Base-by-base conservation (phyloP, 495 filamentous ascomycete genomes). In the Penicillium soppii region DNA sequence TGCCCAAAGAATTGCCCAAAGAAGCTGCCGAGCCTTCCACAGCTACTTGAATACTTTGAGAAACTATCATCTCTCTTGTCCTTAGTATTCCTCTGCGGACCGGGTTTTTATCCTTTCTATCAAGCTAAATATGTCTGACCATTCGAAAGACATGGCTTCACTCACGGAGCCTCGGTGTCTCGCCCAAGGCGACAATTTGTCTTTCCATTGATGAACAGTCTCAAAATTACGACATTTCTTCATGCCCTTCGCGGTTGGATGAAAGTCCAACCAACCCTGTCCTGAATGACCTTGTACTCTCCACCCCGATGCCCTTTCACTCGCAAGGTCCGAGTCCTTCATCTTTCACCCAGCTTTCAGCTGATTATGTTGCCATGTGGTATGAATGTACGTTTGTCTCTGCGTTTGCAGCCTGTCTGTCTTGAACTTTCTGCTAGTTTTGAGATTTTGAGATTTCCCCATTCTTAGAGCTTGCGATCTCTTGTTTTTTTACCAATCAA, bases 301-400 rank as follows among this genome's bases (percentile, higher is more conserved):
- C 22, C 37, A 48, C 25, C 10, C 25, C 35, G 3, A 20, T 49
- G 26, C 35, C 15, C 40, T 37, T 43, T n/a, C 22, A 12, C 35
- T 22, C n/a, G 16, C 37, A 36, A 27, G 32, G 38, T 17, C 38
- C 19, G 30, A 30, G 53, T 25, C 40, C 33, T 39, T 22, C 10
- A 30, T 41, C 36, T n/a, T n/a, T n/a, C n/a, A n/a, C n/a, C 26
- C 30, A 35, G 39, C 17, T 44, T 38, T 25, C 32, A 20, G 36
- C 43, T 40, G 50, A 38, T 59, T 38, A 51, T 47, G 58, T 56
- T 62, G 55, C 47, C 53, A 62, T 54, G 58, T 60, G 60, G 47
- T 57, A 60, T 52, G 61, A 59, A 48, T 57, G 53, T 59, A 62
- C 43, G 53, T 56, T 25, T 43, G 47, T 58, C 45, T 52, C 22